Evolutionary conservation across 257 asterid species (phyloP), one percentile per base, ranked within the genome.

Genomic region (Solanum bulbocastanum): DNA sequence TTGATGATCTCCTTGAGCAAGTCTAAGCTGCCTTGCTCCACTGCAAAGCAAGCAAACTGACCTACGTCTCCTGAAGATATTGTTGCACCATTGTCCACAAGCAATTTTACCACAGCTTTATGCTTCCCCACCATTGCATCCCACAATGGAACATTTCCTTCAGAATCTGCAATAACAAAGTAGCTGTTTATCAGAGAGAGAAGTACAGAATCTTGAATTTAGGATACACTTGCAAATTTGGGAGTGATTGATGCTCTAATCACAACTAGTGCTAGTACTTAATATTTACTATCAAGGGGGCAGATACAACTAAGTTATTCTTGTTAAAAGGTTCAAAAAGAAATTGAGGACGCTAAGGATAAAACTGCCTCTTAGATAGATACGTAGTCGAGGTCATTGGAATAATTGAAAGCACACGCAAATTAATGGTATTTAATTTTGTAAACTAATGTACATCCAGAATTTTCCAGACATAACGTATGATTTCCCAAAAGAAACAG

Each of bases 121-220:
- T 94, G 95, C 88, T 90, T 88, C 62, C 92, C 95, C 89, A 91
- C 49, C 73, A 96, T 76, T 79, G 99, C 98, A 44, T 95, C 96
- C 98, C 98, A 94, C 20, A 95, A 87, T 8, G 99, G 97, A 84
- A 95, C 97, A 65, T 88, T 90, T 66, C 98, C 99, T 87, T 96
- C 99, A 5, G 94, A 90, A 92, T 74, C 83, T 74, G 83, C 49
- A 74, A 36, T 74, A 74, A 74, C 32, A 74, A 74, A 36, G 32
- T 74, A 74, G 33, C 27, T 33, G 32, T 49, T 18, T 10, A 49
- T 82, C 20, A 18, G 32, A 49, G 15, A 82, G 69, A 82, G 25
- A 0, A 46, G 42, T 49, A 81, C 69, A 49, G 18, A 46, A 79
- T 79, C 84, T 78, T 5, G 66, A 79, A 79, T 44, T 44, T 15